These are phyloP conservation scores for Rhizopogon roseolus DNA, from an alignment of 768 basidiomycete species.

Conservation along the genomic window DNA sequence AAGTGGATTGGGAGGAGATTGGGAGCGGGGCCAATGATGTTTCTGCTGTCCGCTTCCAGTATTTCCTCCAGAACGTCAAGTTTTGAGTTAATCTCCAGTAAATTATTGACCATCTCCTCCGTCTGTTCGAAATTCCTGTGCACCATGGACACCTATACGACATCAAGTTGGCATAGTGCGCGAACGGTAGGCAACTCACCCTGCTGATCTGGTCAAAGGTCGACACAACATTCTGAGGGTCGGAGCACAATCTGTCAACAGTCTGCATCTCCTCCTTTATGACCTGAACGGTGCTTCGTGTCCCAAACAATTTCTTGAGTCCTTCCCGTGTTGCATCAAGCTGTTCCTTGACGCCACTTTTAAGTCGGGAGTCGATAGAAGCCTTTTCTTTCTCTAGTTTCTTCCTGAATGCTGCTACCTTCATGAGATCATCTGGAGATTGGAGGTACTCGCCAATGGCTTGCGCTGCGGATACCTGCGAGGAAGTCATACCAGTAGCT, in stretches of 20 bases:
- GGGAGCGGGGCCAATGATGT: conserved; percentile 82
- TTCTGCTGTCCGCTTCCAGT: conserved; percentile 67
- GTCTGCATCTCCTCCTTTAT: conserved; percentile 84
- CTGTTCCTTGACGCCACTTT: conserved; percentile 90
- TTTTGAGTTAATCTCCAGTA: conserved; percentile 87
- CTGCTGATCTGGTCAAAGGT: conserved; percentile 96
- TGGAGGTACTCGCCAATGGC: conserved; percentile 88
- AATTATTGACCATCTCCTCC: conserved; percentile 91
- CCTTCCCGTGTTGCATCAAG: conserved; percentile 88
- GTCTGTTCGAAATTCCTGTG: conserved; percentile 94
- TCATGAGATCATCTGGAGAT: conserved; percentile 89
- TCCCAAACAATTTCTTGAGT: conserved; percentile 72
- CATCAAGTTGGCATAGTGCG: background rate
- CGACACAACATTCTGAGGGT: conserved; percentile 69
- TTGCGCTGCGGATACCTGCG: conserved; percentile 72
- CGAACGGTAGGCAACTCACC: conserved; percentile 42
- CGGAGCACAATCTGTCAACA: conserved; percentile 70
- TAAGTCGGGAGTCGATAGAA: conserved; percentile 85
- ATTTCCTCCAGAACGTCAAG: conserved; percentile 75
- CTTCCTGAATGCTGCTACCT: conserved; percentile 84
- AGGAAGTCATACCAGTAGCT: conserved; percentile 23
- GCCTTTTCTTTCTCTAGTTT: conserved; percentile 96
- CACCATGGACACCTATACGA: conserved; percentile 85
- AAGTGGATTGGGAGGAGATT: conserved; percentile 90
- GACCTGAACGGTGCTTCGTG: conserved; percentile 70